phyloP scores from a whole-genome alignment of 2,329 filamentous ascomycete species.

The Penicillium sp. region DNA sequence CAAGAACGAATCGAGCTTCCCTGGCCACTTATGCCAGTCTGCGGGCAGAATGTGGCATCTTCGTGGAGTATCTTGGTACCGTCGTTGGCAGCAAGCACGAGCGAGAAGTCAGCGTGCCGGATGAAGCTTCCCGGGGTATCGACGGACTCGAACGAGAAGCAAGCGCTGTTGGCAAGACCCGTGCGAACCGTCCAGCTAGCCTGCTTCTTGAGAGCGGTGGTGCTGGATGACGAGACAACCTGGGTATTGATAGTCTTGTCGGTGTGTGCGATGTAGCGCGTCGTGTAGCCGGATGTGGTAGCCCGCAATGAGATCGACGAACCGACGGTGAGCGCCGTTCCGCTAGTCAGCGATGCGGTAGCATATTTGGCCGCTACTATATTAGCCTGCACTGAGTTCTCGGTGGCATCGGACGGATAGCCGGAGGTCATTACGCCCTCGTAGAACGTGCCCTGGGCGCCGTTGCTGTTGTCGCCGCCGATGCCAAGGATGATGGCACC shows the following conservation, averaged over 20 bases:
- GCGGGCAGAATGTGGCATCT: conserved; percentile 63
- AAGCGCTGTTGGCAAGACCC: conserved; percentile 57
- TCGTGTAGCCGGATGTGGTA: conserved; percentile 55
- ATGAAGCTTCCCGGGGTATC: conserved; percentile 60
- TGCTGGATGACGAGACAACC: conserved; percentile 53
- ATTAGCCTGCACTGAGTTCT: conserved; percentile 59
- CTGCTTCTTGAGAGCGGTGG: conserved; percentile 49
- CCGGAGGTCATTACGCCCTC: conserved; percentile 64
- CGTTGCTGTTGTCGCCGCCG: conserved; percentile 63
- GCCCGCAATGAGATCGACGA: conserved; percentile 54
- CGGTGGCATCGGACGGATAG: conserved; percentile 59
- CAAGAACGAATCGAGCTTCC: conserved; percentile 57
- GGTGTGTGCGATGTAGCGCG: conserved; percentile 56
- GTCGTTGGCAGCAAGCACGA: conserved; percentile 53
- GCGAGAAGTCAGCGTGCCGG: conserved; percentile 55
- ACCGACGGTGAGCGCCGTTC: conserved; percentile 49
- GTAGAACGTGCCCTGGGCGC: conserved; percentile 63
- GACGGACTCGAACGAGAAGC: conserved; percentile 60
- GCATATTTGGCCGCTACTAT: conserved; percentile 60
- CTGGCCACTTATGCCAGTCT: conserved; percentile 51
- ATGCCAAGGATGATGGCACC: conserved; percentile 68
- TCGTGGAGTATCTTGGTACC: conserved; percentile 57
- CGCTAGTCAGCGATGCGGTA: conserved; percentile 47
- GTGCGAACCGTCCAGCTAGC: conserved; percentile 55
- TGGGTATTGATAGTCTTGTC: conserved; percentile 54